Conservation (phyloP, 164 flowering plant genomes). For the Stephania yunnanensis region DNA sequence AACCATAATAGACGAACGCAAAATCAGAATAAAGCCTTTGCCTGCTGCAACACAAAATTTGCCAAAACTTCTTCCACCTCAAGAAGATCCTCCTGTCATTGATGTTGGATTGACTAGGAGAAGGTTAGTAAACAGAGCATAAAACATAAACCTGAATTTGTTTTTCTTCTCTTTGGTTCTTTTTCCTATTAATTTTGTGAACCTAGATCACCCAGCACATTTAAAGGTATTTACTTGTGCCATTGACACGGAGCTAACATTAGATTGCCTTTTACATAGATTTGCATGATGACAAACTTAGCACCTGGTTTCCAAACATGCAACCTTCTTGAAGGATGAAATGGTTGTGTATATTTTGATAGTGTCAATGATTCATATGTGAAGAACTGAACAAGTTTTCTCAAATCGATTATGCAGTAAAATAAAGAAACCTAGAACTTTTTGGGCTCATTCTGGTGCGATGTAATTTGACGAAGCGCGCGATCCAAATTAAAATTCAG, state of each 20-base stretch:
- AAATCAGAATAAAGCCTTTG: constrained; percentile 90
- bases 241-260: neutral
- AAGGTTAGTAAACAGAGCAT: constrained; percentile 43
- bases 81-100: constrained; percentile 58
- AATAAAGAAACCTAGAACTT: no score
- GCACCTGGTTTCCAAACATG: neutral
- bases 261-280: neutral
- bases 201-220: neutral
- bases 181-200: neutral
- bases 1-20: constrained; percentile 86
- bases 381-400: no score
- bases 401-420: no score
- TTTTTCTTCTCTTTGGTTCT: neutral
- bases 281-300: neutral
- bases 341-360: no score
- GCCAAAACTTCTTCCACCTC: constrained; percentile 38
- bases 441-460: no score
- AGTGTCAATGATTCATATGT: no score
- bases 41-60: constrained; percentile 47
- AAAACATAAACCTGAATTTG: neutral
- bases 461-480: no score
- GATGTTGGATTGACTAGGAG: constrained; percentile 58
- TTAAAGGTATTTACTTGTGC: neutral
- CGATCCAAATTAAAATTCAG: no score
- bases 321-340: no score